These are phyloP conservation scores for Cryphonectria parasitica DNA, from an alignment of 2,329 filamentous ascomycete genomes.

Conservation along the genomic window DNA sequence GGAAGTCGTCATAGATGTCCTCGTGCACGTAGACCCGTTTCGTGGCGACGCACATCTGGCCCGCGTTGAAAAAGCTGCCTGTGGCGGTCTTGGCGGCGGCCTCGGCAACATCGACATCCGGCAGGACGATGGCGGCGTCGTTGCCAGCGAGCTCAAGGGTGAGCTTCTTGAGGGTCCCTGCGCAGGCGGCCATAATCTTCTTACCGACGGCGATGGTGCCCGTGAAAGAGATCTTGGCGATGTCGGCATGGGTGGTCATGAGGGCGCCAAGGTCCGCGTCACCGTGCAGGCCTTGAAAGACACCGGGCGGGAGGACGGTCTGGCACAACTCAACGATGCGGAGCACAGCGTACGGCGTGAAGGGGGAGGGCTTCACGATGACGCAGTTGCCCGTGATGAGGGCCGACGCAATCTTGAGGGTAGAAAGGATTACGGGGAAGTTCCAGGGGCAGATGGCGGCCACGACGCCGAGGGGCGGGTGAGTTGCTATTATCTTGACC, in stretches of 20 bases:
- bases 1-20: slow-evolving; percentile 60
- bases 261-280: slow-evolving; percentile 57
- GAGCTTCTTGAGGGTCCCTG: slow-evolving; percentile 56
- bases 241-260: slow-evolving; percentile 57
- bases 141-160: slow-evolving; percentile 61
- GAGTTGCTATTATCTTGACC: slow-evolving; percentile 46
- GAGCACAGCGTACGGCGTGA: slow-evolving; percentile 52
- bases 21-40: slow-evolving; percentile 67
- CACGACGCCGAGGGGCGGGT: slow-evolving; percentile 52
- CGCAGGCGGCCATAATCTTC: slow-evolving; percentile 50
- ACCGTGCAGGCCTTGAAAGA: slow-evolving; percentile 59
- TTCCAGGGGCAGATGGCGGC: slow-evolving; percentile 66
- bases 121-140: slow-evolving; percentile 56
- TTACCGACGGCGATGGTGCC: slow-evolving; percentile 55
- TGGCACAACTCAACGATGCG: slow-evolving; percentile 50
- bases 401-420: slow-evolving; percentile 54
- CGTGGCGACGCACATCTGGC: slow-evolving; percentile 59
- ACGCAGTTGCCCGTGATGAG: slow-evolving; percentile 57
- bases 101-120: slow-evolving; percentile 53
- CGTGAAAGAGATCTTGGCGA: slow-evolving; percentile 63
- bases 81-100: slow-evolving; percentile 49
- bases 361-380: slow-evolving; percentile 56
- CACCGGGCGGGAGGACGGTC: slow-evolving; percentile 58
- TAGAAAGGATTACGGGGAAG: slow-evolving; percentile 52
- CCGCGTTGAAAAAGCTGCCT: slow-evolving; percentile 55